phyloP scores from a whole-genome alignment of 2,329 filamentous ascomycete genomes.

The Trichoderma sp. region DNA sequence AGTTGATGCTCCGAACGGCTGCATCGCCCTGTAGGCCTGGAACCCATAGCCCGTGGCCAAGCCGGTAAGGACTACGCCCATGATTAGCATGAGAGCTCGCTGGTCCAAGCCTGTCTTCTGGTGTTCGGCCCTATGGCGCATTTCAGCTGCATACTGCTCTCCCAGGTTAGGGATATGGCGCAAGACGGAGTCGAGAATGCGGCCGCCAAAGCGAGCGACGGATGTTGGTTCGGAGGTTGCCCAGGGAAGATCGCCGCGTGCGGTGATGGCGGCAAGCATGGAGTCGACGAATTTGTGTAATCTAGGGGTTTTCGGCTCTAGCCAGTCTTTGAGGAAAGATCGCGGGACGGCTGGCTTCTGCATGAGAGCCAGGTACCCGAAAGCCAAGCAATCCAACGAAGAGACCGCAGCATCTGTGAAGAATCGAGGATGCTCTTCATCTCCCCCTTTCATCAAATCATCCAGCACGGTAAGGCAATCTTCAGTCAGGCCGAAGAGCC shows the following conservation, averaged over 20 bases:
- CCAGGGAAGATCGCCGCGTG: conserved; percentile 33
- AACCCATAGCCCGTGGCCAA: conserved; percentile 43
- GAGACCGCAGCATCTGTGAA: conserved; percentile 32
- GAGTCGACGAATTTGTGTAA: conserved; percentile 37
- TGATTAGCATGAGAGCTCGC: conserved; percentile 35
- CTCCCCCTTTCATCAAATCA: conserved; percentile 45
- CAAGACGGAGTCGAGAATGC: conserved; percentile 39
- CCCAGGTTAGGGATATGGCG: conserved; percentile 40
- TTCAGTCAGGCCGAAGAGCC: conserved; percentile 70
- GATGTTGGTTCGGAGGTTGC: conserved; percentile 26
- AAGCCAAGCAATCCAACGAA: conserved; percentile 72
- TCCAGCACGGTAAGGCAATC: conserved; percentile 72
- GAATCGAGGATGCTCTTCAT: conserved; percentile 34
- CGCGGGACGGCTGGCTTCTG: conserved; percentile 51
- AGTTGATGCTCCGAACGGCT: conserved; percentile 47
- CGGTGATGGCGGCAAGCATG: conserved; percentile 30
- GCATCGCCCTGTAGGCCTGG: conserved; percentile 43
- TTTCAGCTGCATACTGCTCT: conserved; percentile 39
- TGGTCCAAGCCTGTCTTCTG: conserved; percentile 37
- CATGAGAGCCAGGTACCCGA: conserved; percentile 79
- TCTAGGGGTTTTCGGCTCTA: conserved; percentile 36
- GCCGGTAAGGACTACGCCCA: conserved; percentile 40
- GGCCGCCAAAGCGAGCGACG: conserved; percentile 30
- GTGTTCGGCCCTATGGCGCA: conserved; percentile 40
- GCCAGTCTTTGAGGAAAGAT: conserved; percentile 44